Evolutionary conservation across 345 rosid species (phyloP).

Genomic region (Sonneratia alba): DNA sequence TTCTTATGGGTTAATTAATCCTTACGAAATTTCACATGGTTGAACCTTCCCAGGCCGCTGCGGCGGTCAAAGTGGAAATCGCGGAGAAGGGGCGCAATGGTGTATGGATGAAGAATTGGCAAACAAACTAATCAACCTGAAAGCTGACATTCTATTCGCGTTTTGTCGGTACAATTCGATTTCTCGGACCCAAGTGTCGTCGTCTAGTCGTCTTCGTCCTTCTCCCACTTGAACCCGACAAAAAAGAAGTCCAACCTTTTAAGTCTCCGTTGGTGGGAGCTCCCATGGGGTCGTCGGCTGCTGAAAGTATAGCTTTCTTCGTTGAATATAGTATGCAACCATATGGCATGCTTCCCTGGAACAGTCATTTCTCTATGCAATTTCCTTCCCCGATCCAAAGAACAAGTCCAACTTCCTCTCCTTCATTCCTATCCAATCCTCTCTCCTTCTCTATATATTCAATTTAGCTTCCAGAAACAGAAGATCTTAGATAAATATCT

Average conservation of each 20-base stretch:
- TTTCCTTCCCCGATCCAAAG: neutral
- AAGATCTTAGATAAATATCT: neutral
- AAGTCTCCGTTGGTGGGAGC: neutral
- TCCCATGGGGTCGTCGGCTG: neutral
- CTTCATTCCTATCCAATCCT: neutral
- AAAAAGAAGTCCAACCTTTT: slow-evolving; percentile 8
- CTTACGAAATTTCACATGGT: no score
- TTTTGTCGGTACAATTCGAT: no score
- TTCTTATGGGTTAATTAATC: no score
- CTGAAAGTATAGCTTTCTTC: neutral
- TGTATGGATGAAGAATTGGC: no score
- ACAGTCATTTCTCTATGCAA: neutral
- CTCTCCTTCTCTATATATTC: neutral
- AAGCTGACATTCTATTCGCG: no score
- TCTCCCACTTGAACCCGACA: neutral
- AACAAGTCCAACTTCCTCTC: slow-evolving; percentile 8
- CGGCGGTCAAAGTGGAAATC: neutral
- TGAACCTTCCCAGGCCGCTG: neutral
- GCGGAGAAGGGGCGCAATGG: neutral
- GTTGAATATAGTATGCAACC: neutral
- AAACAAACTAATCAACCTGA: no score
- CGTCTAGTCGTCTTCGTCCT: neutral
- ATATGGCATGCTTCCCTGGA: neutral
- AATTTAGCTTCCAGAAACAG: neutral
- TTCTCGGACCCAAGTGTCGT: neutral